These are phyloP conservation scores for Mycena rosella DNA, from an alignment of 768 basidiomycete genomes.

Conservation along the genomic window DNA sequence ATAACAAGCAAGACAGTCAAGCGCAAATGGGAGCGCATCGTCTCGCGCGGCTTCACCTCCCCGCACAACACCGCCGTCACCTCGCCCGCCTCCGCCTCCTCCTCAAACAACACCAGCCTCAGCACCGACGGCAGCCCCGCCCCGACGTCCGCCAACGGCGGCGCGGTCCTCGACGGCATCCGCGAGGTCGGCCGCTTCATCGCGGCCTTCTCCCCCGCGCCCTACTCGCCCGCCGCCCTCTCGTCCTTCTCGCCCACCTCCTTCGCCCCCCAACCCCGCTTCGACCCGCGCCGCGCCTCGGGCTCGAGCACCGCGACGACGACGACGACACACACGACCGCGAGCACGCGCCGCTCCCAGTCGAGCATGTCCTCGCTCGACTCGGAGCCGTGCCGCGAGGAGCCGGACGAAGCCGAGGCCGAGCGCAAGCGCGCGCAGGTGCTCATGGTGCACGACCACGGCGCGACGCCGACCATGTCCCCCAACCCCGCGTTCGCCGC, in stretches of 20 bases:
- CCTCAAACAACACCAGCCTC: constrained; percentile 35
- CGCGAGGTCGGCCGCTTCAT: constrained; percentile 72
- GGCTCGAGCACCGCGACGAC: constrained; percentile 41
- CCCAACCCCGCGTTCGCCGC: constrained; percentile 60
- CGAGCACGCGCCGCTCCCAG: constrained; percentile 57
- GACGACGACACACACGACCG: no score
- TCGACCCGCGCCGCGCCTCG: constrained; percentile 28
- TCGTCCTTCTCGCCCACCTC: neutral
- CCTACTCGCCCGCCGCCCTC: constrained; percentile 28
- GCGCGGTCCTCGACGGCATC: constrained; percentile 68
- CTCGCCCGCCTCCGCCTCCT: constrained; percentile 39
- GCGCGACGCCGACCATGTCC: constrained; percentile 62
- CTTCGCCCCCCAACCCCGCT: no score
- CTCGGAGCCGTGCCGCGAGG: constrained; percentile 44
- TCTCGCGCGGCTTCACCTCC: constrained; percentile 69
- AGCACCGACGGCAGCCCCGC: constrained; percentile 16
- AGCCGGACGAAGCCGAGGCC: constrained; percentile 39
- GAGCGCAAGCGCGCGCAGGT: constrained; percentile 50
- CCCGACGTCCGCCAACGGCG: constrained; percentile 43
- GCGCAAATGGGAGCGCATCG: constrained; percentile 87
- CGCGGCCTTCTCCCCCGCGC: constrained; percentile 52
- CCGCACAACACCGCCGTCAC: constrained; percentile 24
- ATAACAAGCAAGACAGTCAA: constrained; percentile 66
- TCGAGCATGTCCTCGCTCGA: constrained; percentile 61
- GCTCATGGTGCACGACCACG: constrained; percentile 62